phyloP scores from a whole-genome alignment of 2,329 filamentous ascomycete genomes.

The Exophiala viscosa region DNA sequence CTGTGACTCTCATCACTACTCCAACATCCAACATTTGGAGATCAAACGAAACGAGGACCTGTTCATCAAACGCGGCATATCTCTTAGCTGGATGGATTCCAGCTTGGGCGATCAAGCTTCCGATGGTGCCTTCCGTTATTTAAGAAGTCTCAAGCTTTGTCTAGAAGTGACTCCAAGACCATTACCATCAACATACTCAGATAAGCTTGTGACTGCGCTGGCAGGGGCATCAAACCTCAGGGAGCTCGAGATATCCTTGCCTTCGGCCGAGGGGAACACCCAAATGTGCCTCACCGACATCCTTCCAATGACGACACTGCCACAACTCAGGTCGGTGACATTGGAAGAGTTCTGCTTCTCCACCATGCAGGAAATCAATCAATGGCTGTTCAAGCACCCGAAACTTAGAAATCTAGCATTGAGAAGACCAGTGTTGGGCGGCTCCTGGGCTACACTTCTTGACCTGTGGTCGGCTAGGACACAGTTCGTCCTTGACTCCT shows the following conservation, averaged over 20 bases:
- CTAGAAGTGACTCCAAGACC: not conserved
- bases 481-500: constrained; percentile 4
- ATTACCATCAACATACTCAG: not conserved
- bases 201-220: not conserved
- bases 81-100: not conserved
- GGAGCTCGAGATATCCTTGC: constrained; percentile 5
- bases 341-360: constrained; percentile 4
- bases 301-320: not conserved
- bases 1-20: not conserved
- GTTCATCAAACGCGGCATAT: constrained; percentile 2
- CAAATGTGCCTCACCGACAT: not conserved
- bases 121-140: constrained; percentile 1
- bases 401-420: constrained; percentile 7
- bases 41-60: not conserved
- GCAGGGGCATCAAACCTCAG: constrained; percentile 2
- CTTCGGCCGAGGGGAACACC: no score
- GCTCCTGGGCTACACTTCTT: constrained; percentile 3
- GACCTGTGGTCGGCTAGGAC: not conserved
- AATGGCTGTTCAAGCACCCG: constrained; percentile 12
- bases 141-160: constrained; percentile 7
- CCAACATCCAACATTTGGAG: constrained; percentile 10
- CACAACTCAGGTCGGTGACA: constrained; percentile 2
- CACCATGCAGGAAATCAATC: not conserved
- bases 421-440: not conserved
- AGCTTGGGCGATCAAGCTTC: not conserved